Evolutionary conservation across 169 alveolate species (phyloP).

Genomic region (Eimeria necatrix): DNA sequence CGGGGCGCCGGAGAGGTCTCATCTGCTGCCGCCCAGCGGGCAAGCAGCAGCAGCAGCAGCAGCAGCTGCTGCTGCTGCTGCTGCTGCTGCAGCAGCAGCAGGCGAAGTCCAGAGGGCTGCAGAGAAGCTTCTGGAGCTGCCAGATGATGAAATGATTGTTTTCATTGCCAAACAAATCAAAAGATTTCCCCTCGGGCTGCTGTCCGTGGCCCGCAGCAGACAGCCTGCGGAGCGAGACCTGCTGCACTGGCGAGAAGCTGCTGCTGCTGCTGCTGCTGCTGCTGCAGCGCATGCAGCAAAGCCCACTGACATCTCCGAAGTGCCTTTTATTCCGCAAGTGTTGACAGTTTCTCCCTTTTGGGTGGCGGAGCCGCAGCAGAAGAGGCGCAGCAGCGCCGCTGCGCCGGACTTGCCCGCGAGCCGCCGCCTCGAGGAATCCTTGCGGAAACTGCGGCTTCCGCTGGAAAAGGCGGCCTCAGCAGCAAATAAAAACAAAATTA

Average conservation of each 20-base stretch:
- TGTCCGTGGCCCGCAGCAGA: constrained; percentile 7
- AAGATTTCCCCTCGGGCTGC: constrained; percentile 26
- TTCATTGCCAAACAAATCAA: background rate
- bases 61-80: too few relatives aligned
- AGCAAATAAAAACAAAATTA: background rate
- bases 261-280: background rate
- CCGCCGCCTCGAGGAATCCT: background rate
- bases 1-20: background rate
- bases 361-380: background rate
- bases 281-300: background rate
- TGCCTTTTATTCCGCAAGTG: background rate
- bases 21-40: too few relatives aligned
- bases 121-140: background rate
- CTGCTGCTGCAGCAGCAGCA: background rate
- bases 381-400: background rate
- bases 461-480: background rate
- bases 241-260: background rate
- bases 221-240: background rate
- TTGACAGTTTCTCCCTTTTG: constrained; percentile 26
- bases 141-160: background rate
- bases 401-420: background rate
- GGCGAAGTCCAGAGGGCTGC: background rate
- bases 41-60: too few relatives aligned
- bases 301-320: background rate
- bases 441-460: background rate